Evolutionary conservation across 192 early-diverging fungal genomes (phyloP), one percentile per base, ranked within the genome.

Genomic region (Coemansia sp.): DNA sequence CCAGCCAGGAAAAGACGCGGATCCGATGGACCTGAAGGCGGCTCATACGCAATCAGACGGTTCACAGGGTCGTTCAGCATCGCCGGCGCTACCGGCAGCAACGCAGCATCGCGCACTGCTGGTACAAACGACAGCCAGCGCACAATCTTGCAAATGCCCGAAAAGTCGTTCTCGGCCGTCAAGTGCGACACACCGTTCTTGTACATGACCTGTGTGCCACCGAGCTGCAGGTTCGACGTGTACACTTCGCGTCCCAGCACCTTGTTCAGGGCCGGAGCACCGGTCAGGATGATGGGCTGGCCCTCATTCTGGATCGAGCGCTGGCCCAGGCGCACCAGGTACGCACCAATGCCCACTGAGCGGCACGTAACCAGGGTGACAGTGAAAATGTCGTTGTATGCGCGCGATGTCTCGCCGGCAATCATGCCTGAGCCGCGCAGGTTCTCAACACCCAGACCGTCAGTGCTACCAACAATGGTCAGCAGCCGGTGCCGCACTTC

Each of bases 171-270:
- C 63, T 94, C 87, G 23, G 93, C 95, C 3, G 94, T 94, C 76
- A 98, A 81, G 68, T 99, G 95, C 12, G 97, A 97, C 5, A 99
- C 93, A 61, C 97, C 97, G 84, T 99, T 99, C 84, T 92, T 92
- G 86, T 91, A 93, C 97, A 99, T 99, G 81, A 99, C 97, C 81
- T 96, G 94, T 23, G 95, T 97, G 51, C 97, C 97, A 58, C 97
- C 97, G 23, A 99, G 85, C 79, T 99, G 97, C 76, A 99, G 68
- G 83, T 99, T 99, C 39, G 93, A 95, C 15, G 94, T 89, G 81
- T 99, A 99, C 2, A 99, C 97, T 67, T 99, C 94, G 55, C 95
- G 90, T 58, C 97, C 97, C 41, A 97, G 85, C 1, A 99, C 92
- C 84, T 99, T 99, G 89, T 99, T 99, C 52, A 99, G 79, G 24